Evolutionary conservation across 192 early-diverging fungal species (phyloP), one percentile per base, ranked within the genome.

Genomic region (Rhizophagus prolifer): DNA sequence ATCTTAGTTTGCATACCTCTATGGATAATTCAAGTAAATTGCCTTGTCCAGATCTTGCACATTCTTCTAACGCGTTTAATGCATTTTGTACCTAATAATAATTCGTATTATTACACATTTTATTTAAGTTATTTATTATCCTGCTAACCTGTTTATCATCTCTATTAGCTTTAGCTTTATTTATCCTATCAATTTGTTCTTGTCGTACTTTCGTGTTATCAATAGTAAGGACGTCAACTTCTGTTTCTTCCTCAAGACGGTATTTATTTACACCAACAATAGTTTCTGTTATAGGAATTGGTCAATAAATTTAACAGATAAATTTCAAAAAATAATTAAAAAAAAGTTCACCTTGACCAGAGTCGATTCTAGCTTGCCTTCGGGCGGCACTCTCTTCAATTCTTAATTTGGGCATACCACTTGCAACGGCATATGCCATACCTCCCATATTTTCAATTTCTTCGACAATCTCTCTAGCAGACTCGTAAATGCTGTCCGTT

Each of bases 261-360:
- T 93, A 96, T 85, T 96, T 96, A 86, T 96, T 96, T 54, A 96
- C 95, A 77, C 95, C 95, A 31, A 96, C 94, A 80, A 96, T 95
- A 26, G 88, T 86, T 74, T 94, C 91, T 92, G 81, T n/a, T 46
- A 36, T 31, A 4, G 65, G 4, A 28, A 23, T 50, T 26, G 0
- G 34, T 9, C 4, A 25, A 44, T 44, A 44, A 14, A n/a, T 25
- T 31, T 38, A 67, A 19, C 0, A 44, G 12, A 12, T 21, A 36
- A n/a, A 23, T 2, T 58, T 62, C 74, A 59, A 25, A 31, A n/a
- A 9, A 81, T 36, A 58, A 10, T 44, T 46, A 23, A 31, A 21
- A 10, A 34, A 34, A 60, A 58, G 13, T 13, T n/a, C 75, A 92
- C 91, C 91, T 83, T 93, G 87, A n/a, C 86, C 87, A 46, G 95